phyloP scores from a whole-genome alignment of 2,329 filamentous ascomycete species.

The Blastomyces parvus region DNA sequence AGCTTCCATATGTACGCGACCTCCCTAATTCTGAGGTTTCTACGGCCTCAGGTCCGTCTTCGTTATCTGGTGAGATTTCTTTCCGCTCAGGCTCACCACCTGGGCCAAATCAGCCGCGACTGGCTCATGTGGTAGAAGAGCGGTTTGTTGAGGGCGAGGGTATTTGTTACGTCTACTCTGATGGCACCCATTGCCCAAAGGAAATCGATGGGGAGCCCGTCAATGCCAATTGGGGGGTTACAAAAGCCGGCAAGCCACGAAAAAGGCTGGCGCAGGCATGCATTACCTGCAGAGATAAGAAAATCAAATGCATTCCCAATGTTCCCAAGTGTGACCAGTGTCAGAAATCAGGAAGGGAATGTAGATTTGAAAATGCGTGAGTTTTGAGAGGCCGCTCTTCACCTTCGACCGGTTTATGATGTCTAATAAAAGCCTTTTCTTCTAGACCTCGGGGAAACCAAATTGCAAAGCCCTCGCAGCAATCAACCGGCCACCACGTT shows the following conservation, averaged over 20 bases:
- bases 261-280: conserved; percentile 90
- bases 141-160: conserved; percentile 60
- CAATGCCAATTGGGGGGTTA: conserved; percentile 87
- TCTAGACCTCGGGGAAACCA: conserved; percentile 27
- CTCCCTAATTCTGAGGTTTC: conserved; percentile 8
- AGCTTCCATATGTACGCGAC: conserved; percentile 15
- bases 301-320: conserved; percentile 92
- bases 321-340: conserved; percentile 82
- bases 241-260: conserved; percentile 85
- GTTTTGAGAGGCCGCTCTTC: conserved; percentile 30
- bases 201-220: conserved; percentile 77
- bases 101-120: background rate
- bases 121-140: conserved; percentile 29
- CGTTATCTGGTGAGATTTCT: conserved; percentile 13
- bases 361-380: conserved; percentile 79
- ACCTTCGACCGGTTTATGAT: conserved; percentile 8
- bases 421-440: conserved; percentile 7
- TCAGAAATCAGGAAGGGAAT: conserved; percentile 77
- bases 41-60: conserved; percentile 19
- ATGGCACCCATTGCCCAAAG: conserved; percentile 71
- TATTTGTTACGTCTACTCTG: conserved; percentile 76
- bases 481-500: background rate
- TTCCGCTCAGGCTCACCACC: conserved; percentile 5
- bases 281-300: conserved; percentile 88
- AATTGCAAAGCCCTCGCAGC: conserved; percentile 13